Percentiles rank a stretch among this genome's conserved stretches.
These are phyloP conservation scores for Sclerotinia sclerotiorum DNA, from an alignment of 2,329 filamentous ascomycete genomes.

Conservation along the genomic window DNA sequence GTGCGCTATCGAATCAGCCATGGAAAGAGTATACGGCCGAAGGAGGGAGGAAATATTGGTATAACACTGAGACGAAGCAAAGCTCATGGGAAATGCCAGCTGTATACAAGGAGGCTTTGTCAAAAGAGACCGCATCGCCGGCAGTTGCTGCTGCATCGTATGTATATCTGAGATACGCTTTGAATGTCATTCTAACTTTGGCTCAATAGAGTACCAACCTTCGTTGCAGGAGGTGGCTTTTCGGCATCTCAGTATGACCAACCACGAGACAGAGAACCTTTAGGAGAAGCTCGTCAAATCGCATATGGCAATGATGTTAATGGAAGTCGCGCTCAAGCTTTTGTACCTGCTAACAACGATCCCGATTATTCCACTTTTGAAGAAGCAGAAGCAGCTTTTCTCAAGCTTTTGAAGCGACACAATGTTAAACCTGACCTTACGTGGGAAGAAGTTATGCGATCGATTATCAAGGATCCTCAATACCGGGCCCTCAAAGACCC, in stretches of 20 bases:
- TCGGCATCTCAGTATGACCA: conserved; percentile 38
- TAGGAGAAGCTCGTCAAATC: conserved; percentile 58
- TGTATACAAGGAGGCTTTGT: conserved; percentile 72
- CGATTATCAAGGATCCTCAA: conserved; percentile 84
- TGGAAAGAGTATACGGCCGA: conserved; percentile 92
- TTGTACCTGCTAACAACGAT: conserved; percentile 65
- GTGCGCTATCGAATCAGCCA: conserved; percentile 75
- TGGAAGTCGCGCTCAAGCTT: conserved; percentile 52
- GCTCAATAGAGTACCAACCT: conserved; percentile 41
- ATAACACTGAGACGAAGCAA: conserved; percentile 85
- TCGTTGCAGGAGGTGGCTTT: conserved; percentile 47
- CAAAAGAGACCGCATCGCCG: conserved; percentile 50
- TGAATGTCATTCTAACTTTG: conserved; percentile 24
- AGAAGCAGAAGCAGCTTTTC: conserved; percentile 90
- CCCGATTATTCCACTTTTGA: conserved; percentile 78
- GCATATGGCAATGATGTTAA: conserved; percentile 55
- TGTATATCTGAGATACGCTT: conserved; percentile 33
- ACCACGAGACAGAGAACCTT: conserved; percentile 43
- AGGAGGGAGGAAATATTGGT: conserved; percentile 91
- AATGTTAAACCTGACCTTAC: conserved; percentile 89
- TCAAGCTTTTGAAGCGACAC: conserved; percentile 81
- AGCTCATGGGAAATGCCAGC: conserved; percentile 96
- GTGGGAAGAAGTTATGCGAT: conserved; percentile 86
- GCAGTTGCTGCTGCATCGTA: conserved; percentile 47
- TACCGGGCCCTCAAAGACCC: conserved; percentile 93